phyloP scores from a whole-genome alignment of 2,329 filamentous ascomycete genomes.

The Arthrobotrys iridis region DNA sequence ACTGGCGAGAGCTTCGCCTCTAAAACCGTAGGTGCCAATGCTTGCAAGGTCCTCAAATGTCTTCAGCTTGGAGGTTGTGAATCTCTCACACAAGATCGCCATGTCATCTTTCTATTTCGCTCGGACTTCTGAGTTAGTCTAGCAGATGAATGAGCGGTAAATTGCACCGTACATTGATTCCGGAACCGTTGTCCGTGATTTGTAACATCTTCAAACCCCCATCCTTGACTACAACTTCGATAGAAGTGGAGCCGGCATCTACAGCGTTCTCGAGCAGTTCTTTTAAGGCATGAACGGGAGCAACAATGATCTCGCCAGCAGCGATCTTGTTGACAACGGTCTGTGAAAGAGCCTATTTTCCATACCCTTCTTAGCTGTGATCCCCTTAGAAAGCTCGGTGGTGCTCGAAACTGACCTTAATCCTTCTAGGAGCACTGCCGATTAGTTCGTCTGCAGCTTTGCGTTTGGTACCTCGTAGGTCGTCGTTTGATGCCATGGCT shows the following conservation, averaged over 20 bases:
- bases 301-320: constrained; percentile 96
- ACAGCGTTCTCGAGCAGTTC: constrained; percentile 97
- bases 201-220: constrained; percentile 94
- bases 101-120: constrained; percentile 80
- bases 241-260: constrained; percentile 90
- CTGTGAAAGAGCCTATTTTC: constrained; percentile 79
- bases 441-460: constrained; percentile 44
- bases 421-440: constrained; percentile 44
- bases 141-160: neutral
- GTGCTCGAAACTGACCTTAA: constrained; percentile 27
- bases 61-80: constrained; percentile 95
- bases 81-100: constrained; percentile 89
- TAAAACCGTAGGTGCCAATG: constrained; percentile 96
- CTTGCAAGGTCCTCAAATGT: constrained; percentile 89
- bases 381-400: neutral
- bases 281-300: constrained; percentile 93
- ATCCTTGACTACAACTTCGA: constrained; percentile 93
- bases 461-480: constrained; percentile 40
- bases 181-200: constrained; percentile 96
- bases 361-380: neutral
- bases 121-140: neutral
- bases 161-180: constrained; percentile 77
- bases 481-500: constrained; percentile 32
- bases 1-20: constrained; percentile 93
- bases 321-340: constrained; percentile 99